A percentile compares a stretch with the other conserved stretches of the same genome.
These are phyloP conservation scores for Amauroascus niger DNA, from an alignment of 2,329 filamentous ascomycete genomes.

Conservation along the genomic window DNA sequence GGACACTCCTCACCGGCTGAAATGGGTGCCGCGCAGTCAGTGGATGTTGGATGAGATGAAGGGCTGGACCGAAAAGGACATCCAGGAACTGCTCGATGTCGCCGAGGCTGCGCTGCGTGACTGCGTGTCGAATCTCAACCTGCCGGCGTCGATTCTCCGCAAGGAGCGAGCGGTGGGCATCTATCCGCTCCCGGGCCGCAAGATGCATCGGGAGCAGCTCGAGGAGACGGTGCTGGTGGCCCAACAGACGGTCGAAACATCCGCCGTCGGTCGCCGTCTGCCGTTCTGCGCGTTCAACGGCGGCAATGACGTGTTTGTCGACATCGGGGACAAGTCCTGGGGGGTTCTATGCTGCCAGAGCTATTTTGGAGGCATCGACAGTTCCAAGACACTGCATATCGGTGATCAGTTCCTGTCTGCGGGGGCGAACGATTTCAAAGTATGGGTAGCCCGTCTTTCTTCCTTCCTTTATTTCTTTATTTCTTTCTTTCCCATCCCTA, in stretches of 20 bases:
- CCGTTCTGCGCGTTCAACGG: slow-evolving; percentile 98
- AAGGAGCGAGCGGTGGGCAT: slow-evolving; percentile 83
- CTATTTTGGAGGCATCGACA: slow-evolving; percentile 70
- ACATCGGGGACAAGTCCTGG: slow-evolving; percentile 97
- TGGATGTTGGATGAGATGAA: slow-evolving; percentile 53
- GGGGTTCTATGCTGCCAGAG: slow-evolving; percentile 86
- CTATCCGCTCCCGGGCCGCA: slow-evolving; percentile 53
- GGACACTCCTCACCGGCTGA: slow-evolving; percentile 55
- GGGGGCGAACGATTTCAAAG: slow-evolving; percentile 95
- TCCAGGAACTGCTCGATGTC: slow-evolving; percentile 72
- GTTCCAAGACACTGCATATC: slow-evolving; percentile 78
- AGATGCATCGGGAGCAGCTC: slow-evolving; percentile 75
- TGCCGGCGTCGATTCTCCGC: slow-evolving; percentile 70
- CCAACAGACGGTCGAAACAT: slow-evolving; percentile 83
- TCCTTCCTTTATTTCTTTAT: no score
- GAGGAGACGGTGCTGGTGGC: slow-evolving; percentile 94
- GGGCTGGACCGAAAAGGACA: slow-evolving; percentile 51
- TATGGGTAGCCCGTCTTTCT: no score
- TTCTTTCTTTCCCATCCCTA: no score
- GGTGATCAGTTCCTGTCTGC: slow-evolving; percentile 93
- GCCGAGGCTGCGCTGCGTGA: slow-evolving; percentile 76
- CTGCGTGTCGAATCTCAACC: slow-evolving; percentile 66
- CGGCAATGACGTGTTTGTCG: slow-evolving; percentile 93
- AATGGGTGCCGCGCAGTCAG: slow-evolving; percentile 49
- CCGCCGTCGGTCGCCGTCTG: slow-evolving; percentile 55